Conservation (phyloP, 805 yeast species). For the Yamadazyma ubonensis region DNA sequence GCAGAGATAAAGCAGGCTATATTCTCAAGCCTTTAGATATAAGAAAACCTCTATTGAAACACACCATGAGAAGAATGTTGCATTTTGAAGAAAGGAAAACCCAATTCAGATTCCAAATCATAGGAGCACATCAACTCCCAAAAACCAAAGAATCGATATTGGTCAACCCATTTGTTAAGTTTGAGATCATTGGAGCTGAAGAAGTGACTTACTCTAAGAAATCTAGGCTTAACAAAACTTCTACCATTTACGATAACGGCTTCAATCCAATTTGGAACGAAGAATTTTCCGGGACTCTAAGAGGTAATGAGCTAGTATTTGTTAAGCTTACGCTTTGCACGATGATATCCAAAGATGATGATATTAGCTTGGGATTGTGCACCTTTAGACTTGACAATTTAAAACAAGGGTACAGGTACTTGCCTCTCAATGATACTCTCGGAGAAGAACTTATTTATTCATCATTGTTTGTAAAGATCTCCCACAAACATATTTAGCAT, state of each 20-base stretch:
- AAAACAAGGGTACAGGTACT: slow-evolving; percentile 77
- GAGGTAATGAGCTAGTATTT: slow-evolving; percentile 52
- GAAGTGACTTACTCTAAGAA: slow-evolving; percentile 23
- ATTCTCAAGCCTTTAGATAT: slow-evolving; percentile 66
- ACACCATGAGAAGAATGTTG: slow-evolving; percentile 9
- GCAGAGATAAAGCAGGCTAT: slow-evolving; percentile 65
- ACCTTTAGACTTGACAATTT: slow-evolving; percentile 62
- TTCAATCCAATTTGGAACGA: slow-evolving; percentile 85
- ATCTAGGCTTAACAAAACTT: slow-evolving; percentile 15
- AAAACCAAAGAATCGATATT: slow-evolving; percentile 45
- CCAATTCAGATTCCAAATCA: slow-evolving; percentile 36
- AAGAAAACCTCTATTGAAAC: slow-evolving; percentile 31
- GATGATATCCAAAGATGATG: slow-evolving; percentile 22
- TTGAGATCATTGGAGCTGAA: slow-evolving; percentile 56
- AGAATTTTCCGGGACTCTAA: slow-evolving; percentile 41
- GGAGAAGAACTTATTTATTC: slow-evolving; percentile 73
- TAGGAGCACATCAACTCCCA: slow-evolving; percentile 87
- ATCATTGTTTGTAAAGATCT: slow-evolving; percentile 41
- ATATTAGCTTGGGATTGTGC: slow-evolving; percentile 50
- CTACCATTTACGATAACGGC: slow-evolving; percentile 62
- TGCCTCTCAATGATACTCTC: slow-evolving; percentile 69
- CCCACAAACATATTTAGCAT: slow-evolving; percentile 3
- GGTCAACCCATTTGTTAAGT: slow-evolving; percentile 59
- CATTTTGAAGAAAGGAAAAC: slow-evolving; percentile 9
- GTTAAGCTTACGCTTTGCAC: slow-evolving; percentile 52